Conservation (phyloP, 805 yeast genomes). For the Ogataea polymorpha region DNA sequence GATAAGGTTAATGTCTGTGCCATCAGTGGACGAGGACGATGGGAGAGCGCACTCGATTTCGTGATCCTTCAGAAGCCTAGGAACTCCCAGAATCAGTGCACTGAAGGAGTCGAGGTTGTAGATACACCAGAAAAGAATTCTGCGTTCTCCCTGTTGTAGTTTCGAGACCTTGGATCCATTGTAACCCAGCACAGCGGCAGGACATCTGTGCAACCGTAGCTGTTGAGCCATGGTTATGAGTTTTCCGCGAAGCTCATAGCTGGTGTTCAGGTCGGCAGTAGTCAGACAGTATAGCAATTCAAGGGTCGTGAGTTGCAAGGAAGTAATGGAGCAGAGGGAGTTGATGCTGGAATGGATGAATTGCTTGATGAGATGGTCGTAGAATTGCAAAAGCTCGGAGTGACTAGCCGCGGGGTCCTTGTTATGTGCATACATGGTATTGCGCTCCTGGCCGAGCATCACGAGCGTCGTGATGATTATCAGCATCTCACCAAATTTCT, state of each 20-base stretch:
- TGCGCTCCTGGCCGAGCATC: slow-evolving; percentile 39
- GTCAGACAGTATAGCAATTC: slow-evolving; percentile 69
- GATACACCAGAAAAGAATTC: slow-evolving; percentile 81
- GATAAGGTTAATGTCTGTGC: slow-evolving; percentile 51
- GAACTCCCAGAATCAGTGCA: slow-evolving; percentile 77
- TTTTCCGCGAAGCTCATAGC: slow-evolving; percentile 73
- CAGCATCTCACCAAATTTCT: slow-evolving; percentile 55
- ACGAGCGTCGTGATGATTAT: slow-evolving; percentile 50
- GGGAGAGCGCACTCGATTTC: slow-evolving; percentile 89
- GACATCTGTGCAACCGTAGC: slow-evolving; percentile 79
- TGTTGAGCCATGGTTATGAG: slow-evolving; percentile 84
- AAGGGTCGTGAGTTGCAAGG: slow-evolving; percentile 65
- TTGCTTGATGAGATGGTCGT: slow-evolving; percentile 59
- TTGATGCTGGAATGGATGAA: slow-evolving; percentile 61
- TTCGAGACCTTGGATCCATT: slow-evolving; percentile 62
- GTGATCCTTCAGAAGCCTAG: slow-evolving; percentile 71
- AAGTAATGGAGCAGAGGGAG: slow-evolving; percentile 58
- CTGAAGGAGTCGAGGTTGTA: slow-evolving; percentile 74
- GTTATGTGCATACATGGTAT: slow-evolving; percentile 16
- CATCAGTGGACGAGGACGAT: slow-evolving; percentile 37
- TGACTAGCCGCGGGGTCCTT: slow-evolving; percentile 20
- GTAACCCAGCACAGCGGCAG: slow-evolving; percentile 72
- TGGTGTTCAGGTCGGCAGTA: slow-evolving; percentile 67
- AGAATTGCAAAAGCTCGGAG: slow-evolving; percentile 43
- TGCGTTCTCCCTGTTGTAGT: slow-evolving; percentile 77